Evolutionary conservation across 805 yeast genomes (phyloP).

Genomic region (Clavispora asparagi): DNA sequence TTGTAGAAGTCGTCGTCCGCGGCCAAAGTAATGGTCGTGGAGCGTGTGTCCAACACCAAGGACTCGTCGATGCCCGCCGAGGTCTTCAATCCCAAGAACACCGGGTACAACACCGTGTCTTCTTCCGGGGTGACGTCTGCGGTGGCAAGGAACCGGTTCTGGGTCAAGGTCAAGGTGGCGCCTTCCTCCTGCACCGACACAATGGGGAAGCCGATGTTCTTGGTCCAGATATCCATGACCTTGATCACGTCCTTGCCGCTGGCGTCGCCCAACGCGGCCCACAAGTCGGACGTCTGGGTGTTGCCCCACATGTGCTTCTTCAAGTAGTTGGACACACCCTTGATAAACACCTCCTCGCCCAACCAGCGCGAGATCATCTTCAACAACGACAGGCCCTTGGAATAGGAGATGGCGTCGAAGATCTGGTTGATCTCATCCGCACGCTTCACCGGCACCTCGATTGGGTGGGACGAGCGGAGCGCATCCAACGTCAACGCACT

Average conservation of each 20-base stretch:
- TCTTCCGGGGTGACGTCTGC: slow-evolving; percentile 76
- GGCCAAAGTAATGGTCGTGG: slow-evolving; percentile 37
- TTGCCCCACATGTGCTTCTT: slow-evolving; percentile 74
- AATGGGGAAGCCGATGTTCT: slow-evolving; percentile 73
- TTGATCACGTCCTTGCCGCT: slow-evolving; percentile 67
- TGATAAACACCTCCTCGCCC: slow-evolving; percentile 70
- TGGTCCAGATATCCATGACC: slow-evolving; percentile 80
- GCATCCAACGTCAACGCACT: slow-evolving; percentile 72
- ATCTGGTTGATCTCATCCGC: slow-evolving; percentile 81
- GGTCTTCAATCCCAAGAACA: slow-evolving; percentile 62
- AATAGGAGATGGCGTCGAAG: slow-evolving; percentile 78
- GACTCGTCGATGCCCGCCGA: slow-evolving; percentile 56
- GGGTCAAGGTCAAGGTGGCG: slow-evolving; percentile 51
- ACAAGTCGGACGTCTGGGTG: slow-evolving; percentile 70
- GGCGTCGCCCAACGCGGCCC: slow-evolving; percentile 67
- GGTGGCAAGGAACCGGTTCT: slow-evolving; percentile 69
- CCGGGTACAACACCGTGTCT: slow-evolving; percentile 63
- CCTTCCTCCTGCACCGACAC: slow-evolving; percentile 49
- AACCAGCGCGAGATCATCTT: slow-evolving; percentile 78
- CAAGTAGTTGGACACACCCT: slow-evolving; percentile 75
- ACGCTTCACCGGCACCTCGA: slow-evolving; percentile 73
- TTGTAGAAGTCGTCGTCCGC: slow-evolving; percentile 51
- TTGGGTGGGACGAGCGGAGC: slow-evolving; percentile 79
- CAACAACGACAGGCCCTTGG: slow-evolving; percentile 74
- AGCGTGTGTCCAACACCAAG: slow-evolving; percentile 43